Conservation (phyloP, 2,329 filamentous ascomycete species). For the Aspergillus sergii region DNA sequence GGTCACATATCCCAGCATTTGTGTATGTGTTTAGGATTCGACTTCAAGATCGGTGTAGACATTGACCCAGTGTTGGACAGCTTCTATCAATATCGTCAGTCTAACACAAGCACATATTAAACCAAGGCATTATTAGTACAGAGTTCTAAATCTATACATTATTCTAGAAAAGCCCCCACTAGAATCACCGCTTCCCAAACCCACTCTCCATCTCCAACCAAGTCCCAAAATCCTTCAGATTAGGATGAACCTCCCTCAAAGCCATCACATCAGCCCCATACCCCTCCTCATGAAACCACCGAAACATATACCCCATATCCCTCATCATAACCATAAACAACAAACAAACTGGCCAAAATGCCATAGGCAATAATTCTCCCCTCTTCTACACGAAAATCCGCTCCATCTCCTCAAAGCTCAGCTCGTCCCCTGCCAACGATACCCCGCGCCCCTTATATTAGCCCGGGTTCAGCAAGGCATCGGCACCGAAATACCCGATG, state of each 20-base stretch:
- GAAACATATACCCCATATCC: constrained; percentile 53
- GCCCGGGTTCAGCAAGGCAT: constrained; percentile 50
- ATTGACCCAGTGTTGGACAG: no score
- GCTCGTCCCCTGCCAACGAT: constrained; percentile 56
- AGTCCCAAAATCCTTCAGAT: constrained; percentile 50
- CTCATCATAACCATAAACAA: constrained; percentile 47
- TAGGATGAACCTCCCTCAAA: constrained; percentile 47
- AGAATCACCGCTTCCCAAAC: constrained; percentile 23
- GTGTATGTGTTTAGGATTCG: neutral
- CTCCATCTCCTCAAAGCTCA: constrained; percentile 50
- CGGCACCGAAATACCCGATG: constrained; percentile 55
- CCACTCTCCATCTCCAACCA: constrained; percentile 54
- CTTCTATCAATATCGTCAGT: neutral
- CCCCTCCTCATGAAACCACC: constrained; percentile 54
- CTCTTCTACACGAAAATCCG: constrained; percentile 50
- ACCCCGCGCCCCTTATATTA: constrained; percentile 38
- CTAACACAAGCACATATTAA: no score
- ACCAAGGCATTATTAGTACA: neutral
- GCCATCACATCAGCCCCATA: constrained; percentile 50
- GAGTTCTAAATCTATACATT: neutral
- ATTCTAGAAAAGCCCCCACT: no score
- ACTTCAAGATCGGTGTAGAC: neutral
- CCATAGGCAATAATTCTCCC: constrained; percentile 45
- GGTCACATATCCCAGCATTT: neutral
- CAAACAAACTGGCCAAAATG: constrained; percentile 44